A percentile compares a stretch with the other conserved stretches of the same genome.
Evolutionary conservation across 768 basidiomycete species (phyloP).

Genomic region (Tulasnella sp.): DNA sequence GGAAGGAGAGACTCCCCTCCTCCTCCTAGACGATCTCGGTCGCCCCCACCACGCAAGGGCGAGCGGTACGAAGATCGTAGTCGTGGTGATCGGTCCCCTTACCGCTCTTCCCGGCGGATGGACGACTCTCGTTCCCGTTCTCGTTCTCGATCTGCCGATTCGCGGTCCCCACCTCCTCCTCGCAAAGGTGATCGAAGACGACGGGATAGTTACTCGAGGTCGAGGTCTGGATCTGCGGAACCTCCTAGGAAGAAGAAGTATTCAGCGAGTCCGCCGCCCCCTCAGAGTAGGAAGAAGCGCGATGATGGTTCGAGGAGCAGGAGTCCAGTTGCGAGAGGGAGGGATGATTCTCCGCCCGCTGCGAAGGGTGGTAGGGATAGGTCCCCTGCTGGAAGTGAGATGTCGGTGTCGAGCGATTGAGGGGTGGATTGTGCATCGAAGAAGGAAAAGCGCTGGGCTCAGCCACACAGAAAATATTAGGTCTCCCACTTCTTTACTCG

Average conservation of each 20-base stretch:
- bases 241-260: slow-evolving; percentile 11
- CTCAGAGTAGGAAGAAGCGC: background rate
- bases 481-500: background rate
- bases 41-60: slow-evolving; percentile 24
- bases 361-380: background rate
- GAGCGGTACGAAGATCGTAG: slow-evolving; percentile 11
- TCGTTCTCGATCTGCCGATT: no score
- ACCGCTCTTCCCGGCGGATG: slow-evolving; percentile 27
- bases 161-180: slow-evolving; percentile 27
- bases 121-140: slow-evolving; percentile 28
- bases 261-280: background rate
- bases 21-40: slow-evolving; percentile 25
- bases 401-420: slow-evolving; percentile 12
- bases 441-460: background rate
- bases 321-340: background rate
- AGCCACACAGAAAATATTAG: background rate
- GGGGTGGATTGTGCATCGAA: background rate
- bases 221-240: slow-evolving; percentile 20
- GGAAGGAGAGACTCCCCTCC: slow-evolving; percentile 35
- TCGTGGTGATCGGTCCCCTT: background rate
- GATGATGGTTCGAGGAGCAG: background rate
- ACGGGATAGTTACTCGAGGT: background rate
- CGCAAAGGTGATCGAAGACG: slow-evolving; percentile 17
- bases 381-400: slow-evolving; percentile 12
- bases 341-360: background rate